Conservation (phyloP, 305 asterid genomes). For the Rubia tinctorum region DNA sequence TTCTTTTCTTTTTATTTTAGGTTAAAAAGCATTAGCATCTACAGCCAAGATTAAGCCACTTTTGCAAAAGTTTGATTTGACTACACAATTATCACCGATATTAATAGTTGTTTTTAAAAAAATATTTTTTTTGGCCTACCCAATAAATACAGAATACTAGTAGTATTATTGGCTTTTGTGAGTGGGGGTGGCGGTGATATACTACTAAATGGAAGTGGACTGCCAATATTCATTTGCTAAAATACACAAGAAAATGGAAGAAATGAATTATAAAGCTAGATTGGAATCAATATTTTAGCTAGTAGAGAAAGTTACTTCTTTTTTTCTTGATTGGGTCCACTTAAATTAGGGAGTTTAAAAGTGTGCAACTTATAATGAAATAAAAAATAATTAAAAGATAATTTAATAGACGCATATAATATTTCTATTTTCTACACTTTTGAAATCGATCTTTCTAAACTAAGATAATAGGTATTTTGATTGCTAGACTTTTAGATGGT, state of each 20-base stretch:
- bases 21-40: constrained; percentile 19
- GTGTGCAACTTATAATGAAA: too few species aligned
- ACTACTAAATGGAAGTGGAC: background rate
- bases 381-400: too few species aligned
- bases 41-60: constrained; percentile 31
- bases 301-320: too few species aligned
- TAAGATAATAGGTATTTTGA: too few species aligned
- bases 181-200: constrained; percentile 29
- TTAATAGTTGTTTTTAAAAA: background rate
- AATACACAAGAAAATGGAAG: too few species aligned
- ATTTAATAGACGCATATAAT: too few species aligned
- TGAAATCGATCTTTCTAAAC: too few species aligned
- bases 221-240: background rate
- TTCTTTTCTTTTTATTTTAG: constrained; percentile 22
- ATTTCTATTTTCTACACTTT: too few species aligned
- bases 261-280: background rate
- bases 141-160: background rate
- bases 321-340: too few species aligned
- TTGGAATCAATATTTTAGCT: background rate
- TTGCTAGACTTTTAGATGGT: too few species aligned
- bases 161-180: constrained; percentile 20
- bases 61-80: constrained; percentile 41
- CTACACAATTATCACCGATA: constrained; percentile 23
- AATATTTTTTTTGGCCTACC: background rate
- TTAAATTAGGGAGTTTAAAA: too few species aligned